Base-by-base conservation (phyloP, 2,329 filamentous ascomycete species). In the Fusarium sp. region DNA sequence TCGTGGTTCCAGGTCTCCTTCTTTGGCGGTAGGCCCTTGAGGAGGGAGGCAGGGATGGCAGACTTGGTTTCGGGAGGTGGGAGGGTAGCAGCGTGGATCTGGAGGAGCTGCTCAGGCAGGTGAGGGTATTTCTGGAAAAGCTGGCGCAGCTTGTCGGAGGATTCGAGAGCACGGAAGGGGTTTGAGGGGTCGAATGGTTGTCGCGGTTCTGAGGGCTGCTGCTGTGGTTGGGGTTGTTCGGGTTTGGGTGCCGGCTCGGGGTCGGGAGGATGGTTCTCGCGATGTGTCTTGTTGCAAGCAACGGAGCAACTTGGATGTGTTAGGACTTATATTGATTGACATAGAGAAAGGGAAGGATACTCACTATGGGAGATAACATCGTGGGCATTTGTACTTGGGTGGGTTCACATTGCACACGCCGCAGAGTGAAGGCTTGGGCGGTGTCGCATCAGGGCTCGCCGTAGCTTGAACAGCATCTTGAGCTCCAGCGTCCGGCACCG, bases 351-450 rank as follows among this genome's bases (percentile, higher is more conserved):
- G 7, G 10, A 46, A 10, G 44, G 22, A 20, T 17, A 81, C 89
- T 78, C 83, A 92, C 90, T 90, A 92, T 69, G 87, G 86, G 24
- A 88, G 75, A 56, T 84, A 81, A 78, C 90, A 92, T 31, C 85
- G 85, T n/a, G 88, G 84, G 71, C 90, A 92, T 75, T 91, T 92
- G 80, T 92, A 92, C 79, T 90, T 92, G 33, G 84, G 84, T 22
- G 85, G 82, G 6, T 84, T 84, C 36, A 80, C 77, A 31, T 86
- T 79, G 78, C 90, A 92, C 35, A 91, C 83, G 6, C 85, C 85
- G 74, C 90, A 92, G 3, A 79, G 70, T 20, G 75, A 74, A 46
- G 74, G 57, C 12, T 71, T 68, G 27, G 67, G 60, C 36, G 57
- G 44, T 27, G 64, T 60, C 40, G 55, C 24, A 44, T 64, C 53